Evolutionary conservation across 495 filamentous ascomycete genomes (phyloP), one percentile per base, ranked within the genome.

Genomic region (Friedmanniomyces endolithicus): DNA sequence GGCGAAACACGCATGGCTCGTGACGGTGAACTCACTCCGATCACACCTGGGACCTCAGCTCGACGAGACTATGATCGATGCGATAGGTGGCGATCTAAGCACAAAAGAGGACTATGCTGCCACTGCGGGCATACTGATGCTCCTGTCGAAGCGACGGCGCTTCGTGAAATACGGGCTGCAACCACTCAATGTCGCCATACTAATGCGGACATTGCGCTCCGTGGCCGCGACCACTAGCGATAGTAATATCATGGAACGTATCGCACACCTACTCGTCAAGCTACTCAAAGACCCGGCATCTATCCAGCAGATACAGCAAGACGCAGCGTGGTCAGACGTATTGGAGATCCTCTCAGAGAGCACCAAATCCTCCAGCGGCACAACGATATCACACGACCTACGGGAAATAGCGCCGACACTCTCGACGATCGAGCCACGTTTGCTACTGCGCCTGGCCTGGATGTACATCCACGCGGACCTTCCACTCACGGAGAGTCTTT

Each of bases 21-120:
- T 84, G 17, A 77, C 92, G 34, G 76, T 78, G 63, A 89, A 85
- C 64, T 71, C 95, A 8, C 86, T 84, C 59, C 83, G 78, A 61
- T 94, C 88, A 3, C 85, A 88, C 58, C 79, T 87, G 57, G 85
- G 86, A 29, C 78, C 80, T 22, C 55, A 63, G 29, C 57, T 59
- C 6, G 57, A 67, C 14, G 52, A 47, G 2, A 56, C 64, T 9
- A 58, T 70, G 1, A 51, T 68, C 3, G 40, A 52, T 25, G 56
- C 56, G 22, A 57, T 68, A 6, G 45, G 50, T 4, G 44, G 37
- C 22, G 47, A 31, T 31, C 45, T 52, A 1, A 22, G 31, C 9
- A 14, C 44, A 6, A 57, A 48, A 31, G 14, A 39, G 4, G 45
- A 48, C 8, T 53, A 46, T 34, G 60, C 50, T 34, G 20, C 50